These are phyloP conservation scores for Apostasia shenzhenica DNA, from an alignment of 106 monocot genomes.

Conservation along the genomic window DNA sequence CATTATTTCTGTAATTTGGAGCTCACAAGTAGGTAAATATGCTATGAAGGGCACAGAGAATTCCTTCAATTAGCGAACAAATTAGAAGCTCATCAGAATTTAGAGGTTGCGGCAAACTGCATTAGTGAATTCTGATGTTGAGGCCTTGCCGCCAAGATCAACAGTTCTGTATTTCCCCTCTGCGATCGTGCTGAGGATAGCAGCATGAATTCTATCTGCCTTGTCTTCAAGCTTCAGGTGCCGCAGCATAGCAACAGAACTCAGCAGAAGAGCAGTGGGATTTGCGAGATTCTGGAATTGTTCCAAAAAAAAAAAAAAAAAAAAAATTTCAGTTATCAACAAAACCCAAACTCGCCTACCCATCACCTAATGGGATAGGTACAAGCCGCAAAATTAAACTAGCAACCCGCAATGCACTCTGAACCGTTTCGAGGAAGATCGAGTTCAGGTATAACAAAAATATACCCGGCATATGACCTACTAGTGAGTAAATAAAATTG, in stretches of 20 bases:
- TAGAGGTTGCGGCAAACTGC: constrained; percentile 47
- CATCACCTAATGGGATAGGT: too few relatives aligned
- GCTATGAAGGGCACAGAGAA: neutral
- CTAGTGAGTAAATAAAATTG: too few relatives aligned
- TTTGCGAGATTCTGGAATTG: constrained; percentile 76
- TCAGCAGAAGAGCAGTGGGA: constrained; percentile 75
- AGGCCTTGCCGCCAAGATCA: constrained; percentile 62
- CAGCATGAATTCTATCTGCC: constrained; percentile 67
- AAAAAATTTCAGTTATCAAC: neutral
- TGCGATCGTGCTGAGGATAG: constrained; percentile 65
- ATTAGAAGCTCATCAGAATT: constrained; percentile 20
- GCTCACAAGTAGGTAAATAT: neutral
- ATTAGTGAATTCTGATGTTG: constrained; percentile 57
- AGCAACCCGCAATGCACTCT: too few relatives aligned
- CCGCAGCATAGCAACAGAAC: constrained; percentile 76
- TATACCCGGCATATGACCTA: too few relatives aligned
- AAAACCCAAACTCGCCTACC: neutral
- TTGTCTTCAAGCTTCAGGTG: constrained; percentile 67
- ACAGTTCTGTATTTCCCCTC: constrained; percentile 73
- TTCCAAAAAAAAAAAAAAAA: too few relatives aligned
- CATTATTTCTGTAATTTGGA: neutral
- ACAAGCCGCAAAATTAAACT: too few relatives aligned
- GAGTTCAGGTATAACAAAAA: too few relatives aligned
- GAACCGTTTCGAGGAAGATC: too few relatives aligned
- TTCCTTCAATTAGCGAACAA: neutral